Base-by-base conservation (phyloP, 2,329 filamentous ascomycete species). In the Paracamarosporium sp. region DNA sequence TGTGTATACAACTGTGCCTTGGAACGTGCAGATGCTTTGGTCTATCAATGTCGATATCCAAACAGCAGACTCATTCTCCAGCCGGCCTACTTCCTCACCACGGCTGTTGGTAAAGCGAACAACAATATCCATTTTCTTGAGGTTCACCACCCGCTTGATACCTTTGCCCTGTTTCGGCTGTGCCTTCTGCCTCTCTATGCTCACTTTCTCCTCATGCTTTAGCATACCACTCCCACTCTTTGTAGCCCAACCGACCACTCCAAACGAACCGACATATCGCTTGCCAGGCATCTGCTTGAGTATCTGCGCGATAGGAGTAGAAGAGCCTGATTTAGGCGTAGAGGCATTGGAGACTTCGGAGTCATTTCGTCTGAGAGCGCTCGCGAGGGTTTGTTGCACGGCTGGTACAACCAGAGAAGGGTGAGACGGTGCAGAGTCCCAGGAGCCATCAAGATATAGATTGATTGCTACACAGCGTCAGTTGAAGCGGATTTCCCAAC, bases 41-140 rank as follows among this genome's bases (percentile, higher is more conserved):
- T 99, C 95, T 50, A 98, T 87, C 65, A 99, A 79, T 0, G 93
- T 89, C 3, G 95, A 97, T 5, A 98, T 91, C 93, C 95, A 99
- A 58, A 88, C 87, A 4, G 95, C 93, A 5, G 88, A 88, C 31
- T 98, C 93, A 67, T 93, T 94, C 27, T 93, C 89, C 35, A 99
- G 77, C 58, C 95, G 85, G 4, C 95, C 95, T 46, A 99, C 85
- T 74, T 99, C 95, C 53, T 89, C 87, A 0, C 93, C 93, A 50
- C 80, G 84, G 9, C 82, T 76, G 68, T 92, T 96, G 0, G 91
- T 96, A 70, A 99, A 98, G 1, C 95, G 88, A 25, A 98, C 96
- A 59, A 99, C 85, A 5, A 97, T 88, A 78, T 99, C 95, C 20
- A 88, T 85, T 46, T 91, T 88, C 67, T 87, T 88, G 35, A 87